Percentiles rank a stretch among this genome's conserved stretches.
phyloP scores from a whole-genome alignment of 163 green algal genomes.

The Scenedesmus sp. region DNA sequence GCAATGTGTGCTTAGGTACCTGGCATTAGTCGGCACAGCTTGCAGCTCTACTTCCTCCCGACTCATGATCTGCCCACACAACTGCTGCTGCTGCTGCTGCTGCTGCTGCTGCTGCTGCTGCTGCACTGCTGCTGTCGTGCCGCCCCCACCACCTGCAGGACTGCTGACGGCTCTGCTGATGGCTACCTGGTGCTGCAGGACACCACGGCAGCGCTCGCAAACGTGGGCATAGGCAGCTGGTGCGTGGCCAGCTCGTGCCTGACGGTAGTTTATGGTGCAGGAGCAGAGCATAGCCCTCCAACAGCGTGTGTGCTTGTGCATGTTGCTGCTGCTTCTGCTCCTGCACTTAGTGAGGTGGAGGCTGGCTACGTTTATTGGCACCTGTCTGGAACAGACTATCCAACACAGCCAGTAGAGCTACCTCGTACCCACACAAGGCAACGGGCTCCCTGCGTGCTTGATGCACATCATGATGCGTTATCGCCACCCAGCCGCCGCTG shows the following conservation, averaged over 20 bases:
- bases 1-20: too few relatives aligned
- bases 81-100: background rate
- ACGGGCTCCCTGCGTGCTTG: too few relatives aligned
- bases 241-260: background rate
- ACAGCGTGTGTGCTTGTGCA: too few relatives aligned
- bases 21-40: too few relatives aligned
- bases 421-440: too few relatives aligned
- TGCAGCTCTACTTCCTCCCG: too few relatives aligned
- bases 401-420: too few relatives aligned
- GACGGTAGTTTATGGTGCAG: background rate
- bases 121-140: background rate
- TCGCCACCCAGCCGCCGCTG: too few relatives aligned
- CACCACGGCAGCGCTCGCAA: slow-evolving; percentile 6
- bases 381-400: too few relatives aligned
- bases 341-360: too few relatives aligned
- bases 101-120: background rate
- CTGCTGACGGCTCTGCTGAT: background rate
- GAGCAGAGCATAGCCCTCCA: background rate
- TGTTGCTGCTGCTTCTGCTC: slow-evolving; percentile 9
- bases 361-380: too few relatives aligned
- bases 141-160: background rate
- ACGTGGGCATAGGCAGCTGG: slow-evolving; percentile 32
- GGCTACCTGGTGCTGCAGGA: slow-evolving; percentile 30
- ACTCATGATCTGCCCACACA: background rate
- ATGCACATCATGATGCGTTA: too few relatives aligned